A percentile compares a stretch with the other conserved stretches of the same genome.
These are phyloP conservation scores for Sordaria brevicollis DNA, from an alignment of 495 filamentous ascomycete genomes.

Conservation along the genomic window DNA sequence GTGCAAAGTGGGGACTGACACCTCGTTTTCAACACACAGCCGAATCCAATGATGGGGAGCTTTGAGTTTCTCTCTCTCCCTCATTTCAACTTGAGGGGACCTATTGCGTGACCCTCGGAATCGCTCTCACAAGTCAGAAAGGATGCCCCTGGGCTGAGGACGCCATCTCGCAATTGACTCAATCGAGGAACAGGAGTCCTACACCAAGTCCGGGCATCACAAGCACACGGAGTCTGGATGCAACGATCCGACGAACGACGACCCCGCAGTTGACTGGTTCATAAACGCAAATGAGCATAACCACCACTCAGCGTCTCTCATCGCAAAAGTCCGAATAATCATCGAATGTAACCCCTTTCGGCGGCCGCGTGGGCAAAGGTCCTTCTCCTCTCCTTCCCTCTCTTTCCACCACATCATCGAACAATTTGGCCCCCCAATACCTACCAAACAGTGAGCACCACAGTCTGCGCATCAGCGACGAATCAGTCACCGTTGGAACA, in stretches of 20 bases:
- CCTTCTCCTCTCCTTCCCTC: background rate
- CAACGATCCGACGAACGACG: background rate
- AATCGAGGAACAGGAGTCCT: background rate
- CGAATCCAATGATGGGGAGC: too few relatives aligned
- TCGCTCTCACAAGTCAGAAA: background rate
- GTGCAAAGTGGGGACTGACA: too few relatives aligned
- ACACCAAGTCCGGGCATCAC: background rate
- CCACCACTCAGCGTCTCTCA: background rate
- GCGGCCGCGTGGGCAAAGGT: background rate
- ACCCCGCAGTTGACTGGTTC: background rate
- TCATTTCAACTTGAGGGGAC: background rate
- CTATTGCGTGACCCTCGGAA: background rate
- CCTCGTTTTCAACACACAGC: too few relatives aligned
- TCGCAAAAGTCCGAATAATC: background rate
- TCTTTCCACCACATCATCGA: too few relatives aligned
- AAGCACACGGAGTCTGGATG: background rate
- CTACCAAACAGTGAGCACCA: background rate
- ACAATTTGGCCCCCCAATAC: background rate
- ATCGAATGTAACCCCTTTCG: background rate
- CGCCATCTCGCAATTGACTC: background rate
- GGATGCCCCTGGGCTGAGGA: background rate
- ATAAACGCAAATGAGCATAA: background rate
- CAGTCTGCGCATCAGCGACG: background rate
- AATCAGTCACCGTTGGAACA: background rate
- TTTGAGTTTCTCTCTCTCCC: background rate